These are phyloP conservation scores for Nakazawaea ishiwadae DNA, from an alignment of 805 yeast species.

Conservation along the genomic window DNA sequence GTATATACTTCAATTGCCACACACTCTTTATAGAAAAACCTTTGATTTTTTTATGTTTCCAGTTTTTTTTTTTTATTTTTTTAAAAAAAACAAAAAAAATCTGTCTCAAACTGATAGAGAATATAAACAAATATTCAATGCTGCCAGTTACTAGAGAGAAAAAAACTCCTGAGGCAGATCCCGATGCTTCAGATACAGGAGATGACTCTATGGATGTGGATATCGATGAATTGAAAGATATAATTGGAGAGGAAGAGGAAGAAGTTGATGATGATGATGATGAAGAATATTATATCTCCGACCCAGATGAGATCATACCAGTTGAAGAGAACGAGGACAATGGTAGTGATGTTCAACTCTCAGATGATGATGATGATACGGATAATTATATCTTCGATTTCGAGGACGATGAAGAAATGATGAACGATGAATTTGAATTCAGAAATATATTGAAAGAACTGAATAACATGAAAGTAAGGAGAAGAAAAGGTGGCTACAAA, in stretches of 20 bases:
- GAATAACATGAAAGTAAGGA: slow-evolving; percentile 52
- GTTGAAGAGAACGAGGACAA: neutral
- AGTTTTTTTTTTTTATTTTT: neutral
- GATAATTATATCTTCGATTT: slow-evolving; percentile 18
- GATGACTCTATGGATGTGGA: slow-evolving; percentile 17
- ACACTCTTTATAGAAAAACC: neutral
- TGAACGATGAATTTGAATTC: slow-evolving; percentile 42
- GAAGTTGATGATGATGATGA: slow-evolving; percentile 21
- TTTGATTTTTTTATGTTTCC: neutral
- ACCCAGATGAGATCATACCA: slow-evolving; percentile 8
- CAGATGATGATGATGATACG: slow-evolving; percentile 19
- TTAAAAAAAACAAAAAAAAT: neutral
- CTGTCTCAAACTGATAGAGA: too few relatives aligned
- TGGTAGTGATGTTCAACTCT: slow-evolving; percentile 20
- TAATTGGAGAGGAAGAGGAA: slow-evolving; percentile 20
- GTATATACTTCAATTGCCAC: neutral
- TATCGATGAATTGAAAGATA: slow-evolving; percentile 21
- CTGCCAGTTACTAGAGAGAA: too few relatives aligned
- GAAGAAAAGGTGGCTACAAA: slow-evolving; percentile 31
- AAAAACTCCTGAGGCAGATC: too few relatives aligned
- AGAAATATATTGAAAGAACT: slow-evolving; percentile 66
- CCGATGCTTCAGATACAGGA: too few relatives aligned
- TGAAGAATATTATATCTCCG: slow-evolving; percentile 24
- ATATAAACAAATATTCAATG: too few relatives aligned
- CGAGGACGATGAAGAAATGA: slow-evolving; percentile 25